Evolutionary conservation across 2,329 filamentous ascomycete species (phyloP), one percentile per base, ranked within the genome.

Genomic region (Metarhizium rileyi): DNA sequence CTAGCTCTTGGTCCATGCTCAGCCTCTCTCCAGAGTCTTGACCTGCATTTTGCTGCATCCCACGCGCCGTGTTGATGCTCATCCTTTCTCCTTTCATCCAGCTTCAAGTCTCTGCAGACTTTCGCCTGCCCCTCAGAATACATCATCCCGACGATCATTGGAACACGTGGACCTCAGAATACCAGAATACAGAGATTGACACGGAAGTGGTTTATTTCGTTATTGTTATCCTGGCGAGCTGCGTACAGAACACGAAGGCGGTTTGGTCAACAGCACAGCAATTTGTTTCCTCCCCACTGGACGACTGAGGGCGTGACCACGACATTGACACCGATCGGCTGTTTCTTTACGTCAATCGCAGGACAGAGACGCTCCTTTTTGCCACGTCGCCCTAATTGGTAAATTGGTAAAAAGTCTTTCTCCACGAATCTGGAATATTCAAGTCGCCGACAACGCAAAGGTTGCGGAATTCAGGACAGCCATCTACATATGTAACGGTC

Each of bases 81-180:
- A 54, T 54, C 52, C 51, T 55, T 56, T 20, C 54, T 53, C 48
- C 47, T 55, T 55, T 52, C 50, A 56, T 51, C 54, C 46, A 45
- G 35, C 42, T 47, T 44, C 23, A 38, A 44, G 40, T 28, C 28
- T 46, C 41, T 18, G 41, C 44, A 38, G n/a, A 42, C 41, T 23
- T 12, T 36, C 46, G 27, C 20, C 46, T 42, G 46, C 36, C 46
- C 20, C 8, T 25, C 46, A 47, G 22, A 22, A 14, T 7, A 20
- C 23, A 42, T 33, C 14, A 12, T 30, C 46, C 30, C 45, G 51
- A 22, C 35, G 23, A 45, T 35, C 36, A 22, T 18, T 28, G 35
- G 30, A 33, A 33, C n/a, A n/a, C n/a, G n/a, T n/a, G n/a, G n/a
- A n/a, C n/a, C n/a, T n/a, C n/a, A n/a, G n/a, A n/a, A n/a, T n/a